Base-by-base conservation (phyloP, 371 early-diverging fungal genomes). In the Actinomortierella wolfii region DNA sequence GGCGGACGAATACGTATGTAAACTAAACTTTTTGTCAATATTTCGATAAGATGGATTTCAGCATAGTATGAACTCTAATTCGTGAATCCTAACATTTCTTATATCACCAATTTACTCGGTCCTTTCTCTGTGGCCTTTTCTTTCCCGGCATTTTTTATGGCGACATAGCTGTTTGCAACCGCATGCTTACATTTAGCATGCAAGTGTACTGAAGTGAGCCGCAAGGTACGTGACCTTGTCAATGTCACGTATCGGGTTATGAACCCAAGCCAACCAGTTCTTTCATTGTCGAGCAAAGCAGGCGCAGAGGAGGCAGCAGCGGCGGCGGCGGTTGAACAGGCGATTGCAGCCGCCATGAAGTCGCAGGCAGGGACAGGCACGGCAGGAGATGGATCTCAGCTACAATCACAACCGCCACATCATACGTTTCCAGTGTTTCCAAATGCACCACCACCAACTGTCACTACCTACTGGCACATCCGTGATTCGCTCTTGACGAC, bases 171-270 rank as follows among this genome's bases (percentile, higher is more conserved):
- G 1, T 71, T 71, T 53, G 73, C 73, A 9, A 71, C 73, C 14
- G 73, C 73, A 49, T 71, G 73, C 48, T 29, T 71, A 42, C 73
- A 71, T 34, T 25, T 71, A 53, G 73, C 73, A 5, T 59, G 63
- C 41, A 71, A 71, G 52, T 71, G 73, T 39, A 71, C 73, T 28
- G 73, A 71, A 50, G 73, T 71, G 14, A 66, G 73, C 53, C 62
- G 73, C 8, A 71, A 71, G 46, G 73, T 71, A 3, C 73, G 73
- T 14, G 73, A 71, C 52, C 59, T 71, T 6, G 73, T 71, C 57
- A 71, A 71, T 53, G 73, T 71, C 42, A 71, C 73, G 15, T 71
- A 71, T 39, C 40, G 73, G 23, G 73, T 71, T 44, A 71, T 71
- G 73, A 71, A 71, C 41, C 73, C 73, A 11, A 56, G 39, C 20